phyloP scores from a whole-genome alignment of 441 rosid genomes.

The Croton laevigatus region DNA sequence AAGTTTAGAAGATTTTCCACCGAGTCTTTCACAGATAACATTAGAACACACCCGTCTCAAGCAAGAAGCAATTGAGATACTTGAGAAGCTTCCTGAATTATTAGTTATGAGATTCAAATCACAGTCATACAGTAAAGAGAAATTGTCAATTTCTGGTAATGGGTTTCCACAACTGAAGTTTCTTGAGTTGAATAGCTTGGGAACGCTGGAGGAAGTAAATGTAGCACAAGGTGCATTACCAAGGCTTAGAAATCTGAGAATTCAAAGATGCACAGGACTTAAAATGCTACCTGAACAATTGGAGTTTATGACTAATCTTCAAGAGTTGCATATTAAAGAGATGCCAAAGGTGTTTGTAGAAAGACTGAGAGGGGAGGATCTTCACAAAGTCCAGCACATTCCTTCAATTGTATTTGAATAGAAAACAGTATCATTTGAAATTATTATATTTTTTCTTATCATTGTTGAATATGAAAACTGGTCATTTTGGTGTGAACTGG shows the following conservation, averaged over 20 bases:
- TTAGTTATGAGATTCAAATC: constrained; percentile 22
- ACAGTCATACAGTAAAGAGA: constrained; percentile 13
- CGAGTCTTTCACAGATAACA: constrained; percentile 24
- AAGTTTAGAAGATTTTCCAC: constrained; percentile 26
- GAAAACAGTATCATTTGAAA: no score
- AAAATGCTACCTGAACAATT: constrained; percentile 25
- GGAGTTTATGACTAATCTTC: constrained; percentile 15
- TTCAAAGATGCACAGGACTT: constrained; percentile 15
- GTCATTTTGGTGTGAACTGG: no score
- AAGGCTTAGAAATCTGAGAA: constrained; percentile 24
- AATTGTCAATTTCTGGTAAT: constrained; percentile 10
- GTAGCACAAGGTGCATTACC: constrained; percentile 16
- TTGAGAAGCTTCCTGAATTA: constrained; percentile 17
- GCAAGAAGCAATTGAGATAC: constrained; percentile 19
- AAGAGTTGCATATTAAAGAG: constrained; percentile 22
- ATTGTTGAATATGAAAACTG: no score
- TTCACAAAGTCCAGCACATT: constrained; percentile 24
- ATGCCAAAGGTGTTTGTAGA: constrained; percentile 29
- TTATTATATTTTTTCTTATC: no score
- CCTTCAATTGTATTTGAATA: constrained; percentile 14
- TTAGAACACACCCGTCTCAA: constrained; percentile 20
- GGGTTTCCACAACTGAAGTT: constrained; percentile 27
- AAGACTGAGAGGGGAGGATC: constrained; percentile 22
- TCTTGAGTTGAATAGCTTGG: constrained; percentile 23
- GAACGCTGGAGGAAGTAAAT: constrained; percentile 19